These are phyloP conservation scores for Globisporangium nodosum DNA, from an alignment of 352 stramenopile species.

Conservation along the genomic window DNA sequence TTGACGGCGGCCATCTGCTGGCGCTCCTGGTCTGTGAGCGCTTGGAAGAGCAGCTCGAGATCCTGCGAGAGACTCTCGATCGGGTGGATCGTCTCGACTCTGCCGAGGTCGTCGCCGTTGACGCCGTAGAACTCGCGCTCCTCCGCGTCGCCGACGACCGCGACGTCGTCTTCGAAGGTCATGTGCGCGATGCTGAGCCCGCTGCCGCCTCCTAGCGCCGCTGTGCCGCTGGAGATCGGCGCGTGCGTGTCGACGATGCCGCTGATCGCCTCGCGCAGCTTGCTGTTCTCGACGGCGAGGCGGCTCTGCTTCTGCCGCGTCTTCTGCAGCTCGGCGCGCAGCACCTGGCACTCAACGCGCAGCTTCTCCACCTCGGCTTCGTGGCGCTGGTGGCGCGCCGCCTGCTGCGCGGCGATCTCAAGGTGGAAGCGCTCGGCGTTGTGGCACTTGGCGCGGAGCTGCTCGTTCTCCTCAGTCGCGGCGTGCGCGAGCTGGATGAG, in stretches of 20 bases:
- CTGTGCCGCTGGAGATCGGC: not conserved
- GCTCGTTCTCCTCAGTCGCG: slow-evolving; percentile 28
- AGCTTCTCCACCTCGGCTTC: slow-evolving; percentile 33
- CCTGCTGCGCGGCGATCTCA: slow-evolving; percentile 26
- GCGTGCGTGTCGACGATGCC: slow-evolving; percentile 27
- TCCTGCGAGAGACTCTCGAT: slow-evolving; percentile 53
- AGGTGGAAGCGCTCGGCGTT: slow-evolving; percentile 28
- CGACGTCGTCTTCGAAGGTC: slow-evolving; percentile 27
- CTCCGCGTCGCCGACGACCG: slow-evolving; percentile 27
- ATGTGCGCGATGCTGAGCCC: slow-evolving; percentile 8
- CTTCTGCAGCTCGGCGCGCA: slow-evolving; percentile 52
- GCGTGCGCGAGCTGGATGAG: slow-evolving; percentile 43
- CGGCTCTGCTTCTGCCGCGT: slow-evolving; percentile 42
- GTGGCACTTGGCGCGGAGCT: slow-evolving; percentile 20
- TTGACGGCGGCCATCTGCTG: slow-evolving; percentile 39
- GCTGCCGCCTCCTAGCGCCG: slow-evolving; percentile 2
- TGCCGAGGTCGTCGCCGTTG: slow-evolving; percentile 25
- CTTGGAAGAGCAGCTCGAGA: slow-evolving; percentile 51
- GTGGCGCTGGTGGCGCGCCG: slow-evolving; percentile 20
- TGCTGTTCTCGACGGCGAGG: slow-evolving; percentile 42
- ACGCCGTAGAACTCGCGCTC: slow-evolving; percentile 48
- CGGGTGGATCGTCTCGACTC: slow-evolving; percentile 33
- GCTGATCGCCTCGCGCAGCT: slow-evolving; percentile 37
- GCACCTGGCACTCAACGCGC: slow-evolving; percentile 25
- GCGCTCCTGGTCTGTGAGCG: slow-evolving; percentile 31